Evolutionary conservation across 2,329 filamentous ascomycete species (phyloP).

Genomic region (Fusarium humuli): DNA sequence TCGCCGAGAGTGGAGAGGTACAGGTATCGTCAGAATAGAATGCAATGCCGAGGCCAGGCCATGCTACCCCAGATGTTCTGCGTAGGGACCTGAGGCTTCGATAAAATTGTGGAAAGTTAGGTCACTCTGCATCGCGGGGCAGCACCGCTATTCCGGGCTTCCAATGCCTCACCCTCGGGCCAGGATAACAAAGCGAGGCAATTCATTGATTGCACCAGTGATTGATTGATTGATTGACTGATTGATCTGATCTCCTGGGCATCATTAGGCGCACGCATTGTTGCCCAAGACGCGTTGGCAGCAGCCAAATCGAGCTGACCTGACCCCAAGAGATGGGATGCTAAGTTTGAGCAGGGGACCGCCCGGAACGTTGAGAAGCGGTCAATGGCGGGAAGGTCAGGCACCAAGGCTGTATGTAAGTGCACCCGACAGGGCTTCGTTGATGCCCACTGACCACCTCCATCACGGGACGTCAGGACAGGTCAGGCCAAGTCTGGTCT

Average conservation of each 20-base stretch:
- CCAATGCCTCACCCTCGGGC: conserved; percentile 34
- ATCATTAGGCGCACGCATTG: conserved; percentile 51
- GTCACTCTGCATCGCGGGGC: conserved; percentile 31
- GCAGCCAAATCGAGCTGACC: conserved; percentile 44
- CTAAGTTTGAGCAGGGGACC: conserved; percentile 49
- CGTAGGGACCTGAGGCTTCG: conserved; percentile 7
- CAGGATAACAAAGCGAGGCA: conserved; percentile 4
- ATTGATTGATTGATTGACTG: conserved; percentile 41
- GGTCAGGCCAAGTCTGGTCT: background rate
- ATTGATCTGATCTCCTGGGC: conserved; percentile 40
- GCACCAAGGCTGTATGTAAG: conserved; percentile 47
- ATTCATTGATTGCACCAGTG: conserved; percentile 18
- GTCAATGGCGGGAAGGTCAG: conserved; percentile 49
- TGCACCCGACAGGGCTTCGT: conserved; percentile 45
- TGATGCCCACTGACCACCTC: conserved; percentile 47
- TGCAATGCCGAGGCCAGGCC: conserved; percentile 14
- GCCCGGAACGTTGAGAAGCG: conserved; percentile 51
- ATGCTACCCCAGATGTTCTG: conserved; percentile 49
- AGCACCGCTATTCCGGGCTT: conserved; percentile 29
- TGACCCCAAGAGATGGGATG: conserved; percentile 48
- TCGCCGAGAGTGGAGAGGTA: conserved; percentile 37
- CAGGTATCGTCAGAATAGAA: conserved; percentile 31
- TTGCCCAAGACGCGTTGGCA: conserved; percentile 50
- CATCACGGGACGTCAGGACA: conserved; percentile 29
- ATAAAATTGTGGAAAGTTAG: conserved; percentile 16